Evolutionary conservation across 768 basidiomycete genomes (phyloP), one percentile per base, ranked within the genome.

Genomic region (Tubosaeta sp.): DNA sequence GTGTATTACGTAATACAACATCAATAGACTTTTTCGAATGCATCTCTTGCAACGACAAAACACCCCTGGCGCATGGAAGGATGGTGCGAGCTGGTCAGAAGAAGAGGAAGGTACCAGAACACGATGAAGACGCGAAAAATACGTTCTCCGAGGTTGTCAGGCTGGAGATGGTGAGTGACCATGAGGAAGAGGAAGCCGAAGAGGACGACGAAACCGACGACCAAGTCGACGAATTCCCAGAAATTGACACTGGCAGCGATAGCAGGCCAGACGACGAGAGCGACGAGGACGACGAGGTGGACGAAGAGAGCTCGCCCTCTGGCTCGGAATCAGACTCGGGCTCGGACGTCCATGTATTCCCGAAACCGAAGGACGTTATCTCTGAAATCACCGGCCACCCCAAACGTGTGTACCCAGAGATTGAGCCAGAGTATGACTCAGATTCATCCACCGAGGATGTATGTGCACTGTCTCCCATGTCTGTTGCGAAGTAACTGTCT

Each of bases 371-470:
- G 69, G 83, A 78, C 26, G 70, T 91, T 34, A 76, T 85, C 49
- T 93, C 91, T 37, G 74, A 83, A 52, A 86, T 94, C 57, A 95
- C 93, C 53, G 87, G 90, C n/a, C 82, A 85, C 56, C 83, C 78
- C 52, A 93, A 91, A 75, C 79, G 77, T 54, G 83, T 91, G 35
- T 93, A 88, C 65, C 90, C 90, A 42, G 86, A 89, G 61, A 94
- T 94, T 64, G 91, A 91, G 58, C 87, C 92, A 10, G 85, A 88
- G 52, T 95, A 95, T 65, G 91, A 91, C 64, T 91, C 88, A 3
- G 92, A 95, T 69, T 91, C 89, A 6, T 91, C 89, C 5, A 94
- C 89, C 2, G 92, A 95, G 77, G 90, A 95, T 57, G 91, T 92
- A 66, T 59, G 88, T 71, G 27, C 39, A 25, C 46, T 41, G 4